phyloP scores from a whole-genome alignment of 495 filamentous ascomycete genomes.

The Elasticomyces elasticus region DNA sequence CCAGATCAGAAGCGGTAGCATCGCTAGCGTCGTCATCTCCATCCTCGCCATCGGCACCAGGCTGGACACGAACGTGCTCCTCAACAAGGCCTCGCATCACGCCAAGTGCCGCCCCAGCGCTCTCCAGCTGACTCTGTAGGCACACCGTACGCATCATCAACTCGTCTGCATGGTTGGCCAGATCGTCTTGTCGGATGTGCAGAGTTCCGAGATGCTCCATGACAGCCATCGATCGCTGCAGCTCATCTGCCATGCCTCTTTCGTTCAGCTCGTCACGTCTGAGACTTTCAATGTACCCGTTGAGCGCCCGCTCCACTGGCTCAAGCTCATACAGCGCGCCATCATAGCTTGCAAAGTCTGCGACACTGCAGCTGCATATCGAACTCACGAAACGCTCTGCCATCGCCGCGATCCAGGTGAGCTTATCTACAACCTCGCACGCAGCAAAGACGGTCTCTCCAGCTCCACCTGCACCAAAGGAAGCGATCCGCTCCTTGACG shows the following conservation, averaged over 20 bases:
- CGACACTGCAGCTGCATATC: slow-evolving; percentile 63
- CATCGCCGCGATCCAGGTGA: slow-evolving; percentile 72
- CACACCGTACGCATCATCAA: slow-evolving; percentile 59
- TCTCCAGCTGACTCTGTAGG: slow-evolving; percentile 77
- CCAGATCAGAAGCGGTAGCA: slow-evolving; percentile 47
- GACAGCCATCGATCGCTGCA: slow-evolving; percentile 73
- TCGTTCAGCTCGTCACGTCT: slow-evolving; percentile 80
- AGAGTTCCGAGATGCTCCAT: slow-evolving; percentile 76
- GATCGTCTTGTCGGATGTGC: slow-evolving; percentile 53
- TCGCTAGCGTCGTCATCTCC: slow-evolving; percentile 49
- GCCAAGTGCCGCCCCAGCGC: slow-evolving; percentile 56
- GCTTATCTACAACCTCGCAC: slow-evolving; percentile 72
- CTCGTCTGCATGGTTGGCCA: slow-evolving; percentile 72
- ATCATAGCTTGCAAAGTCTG: slow-evolving; percentile 65
- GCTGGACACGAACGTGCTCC: slow-evolving; percentile 12
- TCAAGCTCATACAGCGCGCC: slow-evolving; percentile 79
- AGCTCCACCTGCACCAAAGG: slow-evolving; percentile 41
- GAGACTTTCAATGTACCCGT: slow-evolving; percentile 76
- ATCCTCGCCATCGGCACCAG: slow-evolving; percentile 37
- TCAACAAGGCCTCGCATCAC: slow-evolving; percentile 51
- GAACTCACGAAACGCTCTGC: slow-evolving; percentile 74
- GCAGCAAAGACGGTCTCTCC: slow-evolving; percentile 68
- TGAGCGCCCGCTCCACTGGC: slow-evolving; percentile 81
- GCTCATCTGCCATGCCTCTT: slow-evolving; percentile 64
- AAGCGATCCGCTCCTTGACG: slow-evolving; percentile 63